These are phyloP conservation scores for Penicillium crustosum DNA, from an alignment of 2,329 filamentous ascomycete species.

Conservation along the genomic window DNA sequence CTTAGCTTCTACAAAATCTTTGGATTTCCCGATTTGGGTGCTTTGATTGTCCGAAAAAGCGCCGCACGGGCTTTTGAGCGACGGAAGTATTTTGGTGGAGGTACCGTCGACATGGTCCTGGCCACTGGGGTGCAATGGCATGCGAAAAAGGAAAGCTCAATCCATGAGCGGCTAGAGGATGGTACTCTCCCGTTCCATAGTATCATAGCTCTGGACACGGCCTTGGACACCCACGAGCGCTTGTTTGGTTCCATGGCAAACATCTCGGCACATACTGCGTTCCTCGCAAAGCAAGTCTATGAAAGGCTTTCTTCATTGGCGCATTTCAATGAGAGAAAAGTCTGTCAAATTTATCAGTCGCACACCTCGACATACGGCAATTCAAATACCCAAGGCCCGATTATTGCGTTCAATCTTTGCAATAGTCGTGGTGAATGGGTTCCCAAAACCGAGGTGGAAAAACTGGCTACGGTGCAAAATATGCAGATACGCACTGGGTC, in stretches of 20 bases:
- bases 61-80: conserved; percentile 63
- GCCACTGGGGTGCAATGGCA: conserved; percentile 80
- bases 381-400: conserved; percentile 62
- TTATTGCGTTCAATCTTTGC: conserved; percentile 79
- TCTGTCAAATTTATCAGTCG: conserved; percentile 66
- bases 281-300: conserved; percentile 61
- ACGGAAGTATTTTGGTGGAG: conserved; percentile 86
- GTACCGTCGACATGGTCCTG: conserved; percentile 87
- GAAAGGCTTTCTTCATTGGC: conserved; percentile 58
- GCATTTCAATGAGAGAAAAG: conserved; percentile 66
- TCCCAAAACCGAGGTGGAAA: conserved; percentile 82
- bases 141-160: conserved; percentile 65
- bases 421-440: conserved; percentile 71
- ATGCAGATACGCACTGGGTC: conserved; percentile 87
- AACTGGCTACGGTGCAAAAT: conserved; percentile 72
- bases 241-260: conserved; percentile 71
- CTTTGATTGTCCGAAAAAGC: conserved; percentile 74
- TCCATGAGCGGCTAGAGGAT: conserved; percentile 86
- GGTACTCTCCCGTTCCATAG: conserved; percentile 88
- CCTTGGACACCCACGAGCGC: conserved; percentile 65
- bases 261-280: conserved; percentile 69
- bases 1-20: conserved; percentile 98
- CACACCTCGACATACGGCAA: conserved; percentile 44
- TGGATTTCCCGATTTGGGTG: conserved; percentile 88
- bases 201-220: conserved; percentile 77